Conservation (phyloP, 192 early-diverging fungal genomes). For the Gorgonomyces haynaldii region DNA sequence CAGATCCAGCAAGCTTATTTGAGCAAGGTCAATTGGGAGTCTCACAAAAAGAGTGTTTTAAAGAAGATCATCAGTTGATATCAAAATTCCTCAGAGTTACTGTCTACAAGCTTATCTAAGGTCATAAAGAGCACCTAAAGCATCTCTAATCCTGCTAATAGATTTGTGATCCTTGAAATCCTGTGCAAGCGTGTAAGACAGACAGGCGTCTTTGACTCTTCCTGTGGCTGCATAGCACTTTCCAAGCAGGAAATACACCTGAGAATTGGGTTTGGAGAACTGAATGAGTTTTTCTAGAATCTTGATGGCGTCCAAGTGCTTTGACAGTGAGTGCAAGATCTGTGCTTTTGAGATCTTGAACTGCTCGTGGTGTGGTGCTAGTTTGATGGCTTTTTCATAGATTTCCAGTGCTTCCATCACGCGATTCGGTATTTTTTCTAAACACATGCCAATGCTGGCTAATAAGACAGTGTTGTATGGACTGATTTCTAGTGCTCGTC, state of each 20-base stretch:
- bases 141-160: conserved; percentile 5
- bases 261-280: conserved; percentile 32
- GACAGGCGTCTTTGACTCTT: conserved; percentile 35
- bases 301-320: conserved; percentile 54
- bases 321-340: conserved; percentile 40
- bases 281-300: conserved; percentile 30
- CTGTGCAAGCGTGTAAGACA: conserved; percentile 51
- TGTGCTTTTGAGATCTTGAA: conserved; percentile 62
- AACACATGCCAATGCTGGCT: conserved; percentile 47
- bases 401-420: conserved; percentile 39
- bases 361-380: conserved; percentile 39
- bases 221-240: conserved; percentile 42
- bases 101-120: too few species aligned
- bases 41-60: background rate
- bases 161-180: conserved; percentile 26
- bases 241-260: conserved; percentile 54
- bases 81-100: too few species aligned
- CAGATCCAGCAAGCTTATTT: background rate
- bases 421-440: conserved; percentile 43
- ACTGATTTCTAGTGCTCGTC: conserved; percentile 61
- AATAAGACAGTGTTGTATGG: conserved; percentile 58
- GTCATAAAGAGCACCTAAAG: background rate
- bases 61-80: too few species aligned
- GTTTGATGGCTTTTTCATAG: conserved; percentile 47
- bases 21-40: background rate